phyloP scores from a whole-genome alignment of 208 protist species.

The Pavlovales sp. region DNA sequence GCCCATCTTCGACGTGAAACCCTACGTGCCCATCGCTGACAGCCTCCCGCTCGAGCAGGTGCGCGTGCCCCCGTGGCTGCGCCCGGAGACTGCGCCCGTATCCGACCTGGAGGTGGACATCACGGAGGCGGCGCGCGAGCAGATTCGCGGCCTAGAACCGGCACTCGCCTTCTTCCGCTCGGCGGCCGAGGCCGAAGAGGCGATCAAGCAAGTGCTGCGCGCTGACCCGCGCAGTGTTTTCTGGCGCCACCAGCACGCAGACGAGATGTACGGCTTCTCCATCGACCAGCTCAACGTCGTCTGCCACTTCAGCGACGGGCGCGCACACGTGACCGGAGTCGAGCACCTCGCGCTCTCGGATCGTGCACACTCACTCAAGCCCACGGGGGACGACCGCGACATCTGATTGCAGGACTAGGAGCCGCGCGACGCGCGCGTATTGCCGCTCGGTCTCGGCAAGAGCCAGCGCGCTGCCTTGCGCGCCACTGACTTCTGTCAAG shows the following conservation, averaged over 20 bases:
- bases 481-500: too few relatives aligned
- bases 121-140: background rate
- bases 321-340: background rate
- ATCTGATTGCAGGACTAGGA: background rate
- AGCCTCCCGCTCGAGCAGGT: background rate
- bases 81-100: background rate
- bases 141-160: background rate
- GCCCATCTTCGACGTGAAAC: conserved; percentile 26
- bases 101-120: background rate
- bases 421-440: too few relatives aligned
- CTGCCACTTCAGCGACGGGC: background rate
- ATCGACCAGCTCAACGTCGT: conserved; percentile 33
- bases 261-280: background rate
- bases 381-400: background rate
- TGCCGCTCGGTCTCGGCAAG: too few relatives aligned
- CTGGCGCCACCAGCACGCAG: conserved; percentile 2
- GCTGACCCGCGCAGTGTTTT: background rate
- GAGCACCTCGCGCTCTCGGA: conserved; percentile 3
- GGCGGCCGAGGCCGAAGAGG: background rate
- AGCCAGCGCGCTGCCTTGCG: too few relatives aligned
- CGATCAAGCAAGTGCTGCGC: background rate
- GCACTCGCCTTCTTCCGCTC: background rate
- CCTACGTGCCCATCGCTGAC: conserved; percentile 31
- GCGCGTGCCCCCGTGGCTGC: background rate
- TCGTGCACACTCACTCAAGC: background rate